Conservation (phyloP, 2,329 filamentous ascomycete genomes). For the Coniochaeta sp. region DNA sequence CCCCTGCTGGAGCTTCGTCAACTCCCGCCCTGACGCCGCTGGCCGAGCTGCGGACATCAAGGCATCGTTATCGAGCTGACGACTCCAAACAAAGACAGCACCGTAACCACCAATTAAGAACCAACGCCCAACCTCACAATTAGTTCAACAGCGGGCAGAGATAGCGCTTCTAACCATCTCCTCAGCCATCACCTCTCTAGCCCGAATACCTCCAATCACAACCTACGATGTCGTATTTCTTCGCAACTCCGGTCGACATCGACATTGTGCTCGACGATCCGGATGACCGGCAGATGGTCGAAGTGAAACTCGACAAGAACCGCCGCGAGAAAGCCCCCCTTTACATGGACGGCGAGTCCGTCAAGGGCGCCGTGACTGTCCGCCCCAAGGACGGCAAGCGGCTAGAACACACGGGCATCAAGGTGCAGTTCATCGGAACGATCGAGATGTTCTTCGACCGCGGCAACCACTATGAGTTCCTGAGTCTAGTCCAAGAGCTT, state of each 20-base stretch:
- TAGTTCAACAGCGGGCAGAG: not conserved
- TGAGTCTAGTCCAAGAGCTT: slow-evolving; percentile 92
- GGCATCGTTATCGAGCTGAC: not conserved
- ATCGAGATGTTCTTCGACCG: slow-evolving; percentile 99
- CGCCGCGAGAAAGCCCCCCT: slow-evolving; percentile 92
- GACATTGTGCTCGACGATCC: slow-evolving; percentile 95
- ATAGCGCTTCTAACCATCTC: not conserved
- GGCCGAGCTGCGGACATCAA: not conserved
- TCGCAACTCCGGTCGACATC: slow-evolving; percentile 97
- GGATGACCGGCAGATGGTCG: slow-evolving; percentile 90
- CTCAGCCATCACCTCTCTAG: not conserved
- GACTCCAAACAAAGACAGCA: not conserved
- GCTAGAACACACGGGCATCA: slow-evolving; percentile 96
- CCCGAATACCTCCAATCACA: not conserved
- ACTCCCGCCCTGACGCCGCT: not conserved
- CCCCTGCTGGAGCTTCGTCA: slow-evolving; percentile 2
- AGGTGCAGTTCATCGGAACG: slow-evolving; percentile 98
- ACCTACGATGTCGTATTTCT: slow-evolving; percentile 77
- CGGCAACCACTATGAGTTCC: slow-evolving; percentile 98
- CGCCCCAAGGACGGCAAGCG: slow-evolving; percentile 97
- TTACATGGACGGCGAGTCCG: slow-evolving; percentile 96
- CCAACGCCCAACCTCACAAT: not conserved
- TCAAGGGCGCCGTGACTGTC: slow-evolving; percentile 92
- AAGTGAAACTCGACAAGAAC: slow-evolving; percentile 98
- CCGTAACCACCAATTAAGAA: not conserved